Base-by-base conservation (phyloP, 805 yeast species). In the Suhomyces vadensis region DNA sequence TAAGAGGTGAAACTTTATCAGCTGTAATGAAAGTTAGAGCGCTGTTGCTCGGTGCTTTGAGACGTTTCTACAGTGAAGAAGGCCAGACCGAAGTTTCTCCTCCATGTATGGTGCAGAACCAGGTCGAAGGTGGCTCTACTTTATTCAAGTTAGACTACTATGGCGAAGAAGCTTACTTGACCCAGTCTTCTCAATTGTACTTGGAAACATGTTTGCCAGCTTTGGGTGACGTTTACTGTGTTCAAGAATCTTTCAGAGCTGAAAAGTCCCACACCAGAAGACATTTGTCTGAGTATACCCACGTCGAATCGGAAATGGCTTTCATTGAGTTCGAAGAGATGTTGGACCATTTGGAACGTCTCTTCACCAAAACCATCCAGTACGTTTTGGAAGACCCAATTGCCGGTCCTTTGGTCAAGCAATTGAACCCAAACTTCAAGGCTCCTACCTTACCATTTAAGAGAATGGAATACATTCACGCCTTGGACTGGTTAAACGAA, bases 91-190 rank as follows among this genome's bases (percentile, higher is more conserved):
- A 94, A 76, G 97, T 95, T 48, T 94, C 98, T 31, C 97, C 99
- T 37, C 99, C 99, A 61, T 91, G 98, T 72, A 94, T 94, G 98
- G 99, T 94, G 44, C 99, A 94, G 74, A 91, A 97, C 31, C 98
- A 94, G 75, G 99, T 94, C 48, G 99, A 94, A 74, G 99, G 99
- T 65, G 99, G 99, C 43, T 87, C 97, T 31, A 94, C 99, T 13
- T 76, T 94, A 62, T 94, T 94, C 77, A 82, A 84, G 60, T 75
- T 94, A 74, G 86, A 87, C 66, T 94, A 95, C 75, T 94, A 94
- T 65, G 98, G 97, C 43, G 95, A 94, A 74, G 94, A 91, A 65
- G 98, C 99, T 8, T 94, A 74, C 70, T 77, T 94, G 61, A 95
- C 99, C 14, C 99, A 94, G 73, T 87, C 96, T 6, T 92, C 98